Base-by-base conservation (phyloP, 371 early-diverging fungal genomes). In the Parasitella parasitica region DNA sequence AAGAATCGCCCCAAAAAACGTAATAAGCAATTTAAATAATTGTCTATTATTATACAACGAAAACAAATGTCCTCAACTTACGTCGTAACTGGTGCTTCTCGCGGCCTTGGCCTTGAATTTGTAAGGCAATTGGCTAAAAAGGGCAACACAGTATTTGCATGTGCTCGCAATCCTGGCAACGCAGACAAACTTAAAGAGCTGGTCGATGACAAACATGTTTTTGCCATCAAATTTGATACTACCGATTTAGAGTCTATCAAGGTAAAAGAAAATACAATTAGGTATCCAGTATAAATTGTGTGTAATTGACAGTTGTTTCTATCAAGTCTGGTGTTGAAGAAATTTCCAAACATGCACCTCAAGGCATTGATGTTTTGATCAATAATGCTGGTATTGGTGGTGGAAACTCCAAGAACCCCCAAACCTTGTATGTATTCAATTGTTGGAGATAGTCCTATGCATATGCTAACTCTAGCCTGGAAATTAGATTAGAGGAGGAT, bases 21-120 rank as follows among this genome's bases (percentile, higher is more conserved):
- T n/a, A n/a, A n/a, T n/a, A n/a, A n/a, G n/a, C n/a, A n/a, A n/a
- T n/a, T 32, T 32, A 8, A 32, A 6, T 32, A 11, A 8, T 32
- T 32, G 11, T 32, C 32, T 13, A 38, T 0, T 38, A 43, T 18
- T 24, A 38, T 16, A 38, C 13, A 38, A 38, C 0, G 16, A 46
- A 20, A 24, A 4, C 24, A 46, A 46, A 46, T 46, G 46, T 3
- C 24, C 24, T 15, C 15, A 15, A 46, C 57, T 46, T 57, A 46
- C 30, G 43, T 57, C 30, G 46, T 57, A 11, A 80, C 80, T 54
- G 46, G 46, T 24, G 46, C 46, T 46, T 73, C 75, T 13, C 75
- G 75, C 16, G 77, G 77, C 30, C 59, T 80, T 57, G 80, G 80
- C 13, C 63, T 73, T 26, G 80, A 80, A 62, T 75, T 80, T n/a